Evolutionary conservation across 305 asterid genomes (phyloP).

Genomic region (Fraxinus greggii): DNA sequence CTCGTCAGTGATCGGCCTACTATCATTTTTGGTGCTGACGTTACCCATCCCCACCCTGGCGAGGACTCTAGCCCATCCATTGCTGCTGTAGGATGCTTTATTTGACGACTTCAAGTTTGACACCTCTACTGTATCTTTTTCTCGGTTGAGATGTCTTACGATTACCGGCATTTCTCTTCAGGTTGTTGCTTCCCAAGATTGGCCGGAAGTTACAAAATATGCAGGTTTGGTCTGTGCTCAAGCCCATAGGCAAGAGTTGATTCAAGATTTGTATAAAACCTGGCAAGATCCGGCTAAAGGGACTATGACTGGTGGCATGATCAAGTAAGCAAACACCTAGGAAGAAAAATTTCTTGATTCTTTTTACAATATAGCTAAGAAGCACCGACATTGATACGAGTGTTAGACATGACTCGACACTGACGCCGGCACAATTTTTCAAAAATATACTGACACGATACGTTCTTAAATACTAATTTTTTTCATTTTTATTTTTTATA

Average conservation of each 20-base stretch:
- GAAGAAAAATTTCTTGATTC: neutral
- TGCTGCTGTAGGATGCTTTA: constrained; percentile 69
- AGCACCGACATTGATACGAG: neutral
- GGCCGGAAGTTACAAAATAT: constrained; percentile 94
- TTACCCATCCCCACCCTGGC: constrained; percentile 97
- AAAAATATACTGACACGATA: neutral
- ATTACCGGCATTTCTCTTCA: constrained; percentile 24
- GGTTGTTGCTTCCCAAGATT: constrained; percentile 99
- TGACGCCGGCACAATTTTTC: neutral
- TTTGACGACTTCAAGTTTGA: neutral
- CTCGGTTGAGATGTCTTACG: neutral
- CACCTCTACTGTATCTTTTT: neutral
- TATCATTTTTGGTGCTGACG: constrained; percentile 96
- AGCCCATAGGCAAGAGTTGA: constrained; percentile 92
- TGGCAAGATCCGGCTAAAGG: constrained; percentile 92
- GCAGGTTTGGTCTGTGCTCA: constrained; percentile 96
- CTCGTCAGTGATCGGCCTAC: constrained; percentile 93
- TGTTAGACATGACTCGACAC: neutral
- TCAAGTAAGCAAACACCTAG: constrained; percentile 46
- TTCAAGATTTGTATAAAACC: constrained; percentile 77
- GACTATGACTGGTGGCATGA: constrained; percentile 89
- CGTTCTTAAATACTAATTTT: neutral
- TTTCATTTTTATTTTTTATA: neutral
- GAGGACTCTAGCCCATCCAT: constrained; percentile 98
- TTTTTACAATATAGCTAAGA: neutral